Conservation (phyloP, 106 monocot genomes). For the Dioscorea dumetorum region DNA sequence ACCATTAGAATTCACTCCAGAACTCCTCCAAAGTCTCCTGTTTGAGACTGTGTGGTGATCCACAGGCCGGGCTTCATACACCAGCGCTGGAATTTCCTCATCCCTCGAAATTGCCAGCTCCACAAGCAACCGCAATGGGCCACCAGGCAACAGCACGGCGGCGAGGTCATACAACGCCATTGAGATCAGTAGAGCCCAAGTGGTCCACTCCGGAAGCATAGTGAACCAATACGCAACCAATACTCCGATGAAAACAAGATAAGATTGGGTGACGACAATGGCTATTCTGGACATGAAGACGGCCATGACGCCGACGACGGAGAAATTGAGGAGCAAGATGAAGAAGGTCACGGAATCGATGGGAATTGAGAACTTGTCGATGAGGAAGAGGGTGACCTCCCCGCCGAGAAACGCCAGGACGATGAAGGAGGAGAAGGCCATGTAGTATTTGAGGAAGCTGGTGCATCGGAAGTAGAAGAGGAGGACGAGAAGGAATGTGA, state of each 20-base stretch:
- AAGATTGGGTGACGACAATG: slow-evolving; percentile 55
- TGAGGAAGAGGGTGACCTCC: slow-evolving; percentile 37
- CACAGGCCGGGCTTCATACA: slow-evolving; percentile 89
- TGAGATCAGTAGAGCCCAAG: slow-evolving; percentile 74
- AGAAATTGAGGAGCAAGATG: slow-evolving; percentile 60
- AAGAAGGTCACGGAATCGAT: slow-evolving; percentile 52
- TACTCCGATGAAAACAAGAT: slow-evolving; percentile 71
- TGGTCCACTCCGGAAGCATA: slow-evolving; percentile 90
- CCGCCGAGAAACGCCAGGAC: slow-evolving; percentile 73
- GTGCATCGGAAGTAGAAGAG: slow-evolving; percentile 89
- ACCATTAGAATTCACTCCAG: slow-evolving; percentile 6
- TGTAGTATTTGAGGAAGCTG: slow-evolving; percentile 57
- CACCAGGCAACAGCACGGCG: slow-evolving; percentile 77
- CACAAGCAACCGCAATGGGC: slow-evolving; percentile 81
- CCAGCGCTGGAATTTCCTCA: slow-evolving; percentile 89
- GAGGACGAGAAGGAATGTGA: slow-evolving; percentile 69
- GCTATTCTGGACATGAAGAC: slow-evolving; percentile 38
- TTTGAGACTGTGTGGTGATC: slow-evolving; percentile 2
- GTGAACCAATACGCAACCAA: slow-evolving; percentile 90
- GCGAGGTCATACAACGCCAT: slow-evolving; percentile 86
- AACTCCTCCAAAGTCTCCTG: slow-evolving; percentile 40
- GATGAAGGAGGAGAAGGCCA: slow-evolving; percentile 66
- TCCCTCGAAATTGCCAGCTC: slow-evolving; percentile 82
- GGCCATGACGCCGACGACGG: slow-evolving; percentile 50
- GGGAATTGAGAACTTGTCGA: slow-evolving; percentile 36